Percentiles rank a stretch among this genome's conserved stretches.
Evolutionary conservation across 2,329 filamentous ascomycete genomes (phyloP).

Genomic region (Stagonosporopsis rhizophila): DNA sequence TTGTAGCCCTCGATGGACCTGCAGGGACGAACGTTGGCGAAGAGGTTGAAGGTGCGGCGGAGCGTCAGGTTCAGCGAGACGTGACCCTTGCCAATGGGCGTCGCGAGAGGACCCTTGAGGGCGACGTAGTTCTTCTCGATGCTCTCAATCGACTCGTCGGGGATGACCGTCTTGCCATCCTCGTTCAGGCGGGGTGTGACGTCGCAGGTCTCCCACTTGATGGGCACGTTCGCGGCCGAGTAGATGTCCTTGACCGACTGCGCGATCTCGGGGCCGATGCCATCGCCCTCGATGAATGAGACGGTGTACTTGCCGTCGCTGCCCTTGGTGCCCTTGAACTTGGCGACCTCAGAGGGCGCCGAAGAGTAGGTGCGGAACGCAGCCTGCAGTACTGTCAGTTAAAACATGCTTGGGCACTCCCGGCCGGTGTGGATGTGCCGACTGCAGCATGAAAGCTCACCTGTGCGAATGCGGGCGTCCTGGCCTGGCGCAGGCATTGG

Average conservation of each 20-base stretch:
- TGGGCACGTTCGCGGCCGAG: conserved; percentile 89
- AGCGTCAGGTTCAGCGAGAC: conserved; percentile 99
- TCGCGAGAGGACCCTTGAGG: conserved; percentile 97
- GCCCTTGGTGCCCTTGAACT: conserved; percentile 92
- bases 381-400: conserved; percentile 29
- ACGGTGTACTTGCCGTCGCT: conserved; percentile 93
- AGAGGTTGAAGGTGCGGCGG: conserved; percentile 98
- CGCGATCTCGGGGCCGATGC: conserved; percentile 97
- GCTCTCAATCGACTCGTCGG: conserved; percentile 89
- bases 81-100: conserved; percentile 97
- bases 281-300: conserved; percentile 97
- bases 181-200: conserved; percentile 93
- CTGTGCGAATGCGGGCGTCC: conserved; percentile 61
- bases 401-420: not conserved
- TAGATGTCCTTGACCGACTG: conserved; percentile 99
- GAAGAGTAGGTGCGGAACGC: conserved; percentile 63
- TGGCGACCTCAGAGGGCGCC: conserved; percentile 67
- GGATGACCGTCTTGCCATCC: conserved; percentile 94
- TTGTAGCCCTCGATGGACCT: conserved; percentile 96
- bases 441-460: conserved; percentile 54
- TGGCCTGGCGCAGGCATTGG: conserved; percentile 77
- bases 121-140: conserved; percentile 96
- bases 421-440: not conserved
- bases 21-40: conserved; percentile 98
- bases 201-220: conserved; percentile 97